Base-by-base conservation (phyloP, 768 basidiomycete species). In the Leucocoprinus birnbaumii region DNA sequence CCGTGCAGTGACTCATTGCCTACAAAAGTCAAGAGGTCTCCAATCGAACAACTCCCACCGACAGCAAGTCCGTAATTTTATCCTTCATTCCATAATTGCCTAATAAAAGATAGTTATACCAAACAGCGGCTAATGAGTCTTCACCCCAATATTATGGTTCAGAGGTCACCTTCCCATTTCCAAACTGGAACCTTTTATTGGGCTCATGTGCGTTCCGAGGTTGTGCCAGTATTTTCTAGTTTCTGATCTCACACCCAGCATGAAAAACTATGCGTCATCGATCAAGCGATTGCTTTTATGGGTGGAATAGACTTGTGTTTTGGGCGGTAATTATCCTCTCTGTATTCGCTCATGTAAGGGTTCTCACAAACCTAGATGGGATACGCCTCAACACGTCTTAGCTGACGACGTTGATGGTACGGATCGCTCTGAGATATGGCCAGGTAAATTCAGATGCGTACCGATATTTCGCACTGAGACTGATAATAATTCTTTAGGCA, bases 151-250 rank as follows among this genome's bases (percentile, higher is more conserved):
- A 89, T 99, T 51, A 86, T 94, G 84, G 86, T 98, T 2, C 97
- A 99, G 66, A 85, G 97, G 22, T 98, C 96, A 3, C 97, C 97
- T 0, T 96, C 93, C 2, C 97, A 99, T 71, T 94, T 98, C 69
- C 89, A 93, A 66, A 97, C 95, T 0, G 95, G 95, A 11, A 98
- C 94, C 2, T 94, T 96, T 68, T 95, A 97, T 66, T 99, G 97
- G 97, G 95, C 96, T 24, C 97, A 98, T 72, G 94, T 96, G 64
- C 62, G 87, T 21, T 31, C 25, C 22, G 11, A 31, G 5, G 31
- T 5, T 5, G 5, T 25, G 19, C 42, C 21, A 40, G 48, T 19
- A 38, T 48, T 25, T 34, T 22, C 26, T 47, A 21, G n/a, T n/a
- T n/a, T n/a, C 13, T 1, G 14, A 22, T 27, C 38, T 57, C 21